These are phyloP conservation scores for Cordyceps javanica DNA, from an alignment of 2,329 filamentous ascomycete species.

Conservation along the genomic window DNA sequence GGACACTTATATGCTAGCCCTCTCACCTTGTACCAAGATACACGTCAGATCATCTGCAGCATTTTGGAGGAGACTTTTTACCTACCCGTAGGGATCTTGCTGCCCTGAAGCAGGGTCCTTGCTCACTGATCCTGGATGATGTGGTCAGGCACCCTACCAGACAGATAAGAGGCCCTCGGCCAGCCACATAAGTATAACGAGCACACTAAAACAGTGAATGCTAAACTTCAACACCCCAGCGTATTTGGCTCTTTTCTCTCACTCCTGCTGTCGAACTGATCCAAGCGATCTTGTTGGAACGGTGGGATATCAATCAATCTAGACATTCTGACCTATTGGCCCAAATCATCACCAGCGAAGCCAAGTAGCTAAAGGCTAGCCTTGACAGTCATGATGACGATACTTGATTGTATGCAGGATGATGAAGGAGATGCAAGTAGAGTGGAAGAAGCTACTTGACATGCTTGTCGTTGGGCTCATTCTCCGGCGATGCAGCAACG, in stretches of 20 bases:
- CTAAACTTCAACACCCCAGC: background rate
- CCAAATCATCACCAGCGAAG: background rate
- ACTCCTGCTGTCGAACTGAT: background rate
- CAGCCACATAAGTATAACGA: background rate
- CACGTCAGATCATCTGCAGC: background rate
- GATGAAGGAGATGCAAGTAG: background rate
- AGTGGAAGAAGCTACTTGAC: background rate
- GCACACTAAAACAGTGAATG: background rate
- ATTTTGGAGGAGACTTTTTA: background rate
- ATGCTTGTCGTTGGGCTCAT: background rate
- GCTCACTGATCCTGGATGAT: background rate
- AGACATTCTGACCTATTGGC: background rate
- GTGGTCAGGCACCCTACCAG: background rate
- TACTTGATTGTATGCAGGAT: background rate
- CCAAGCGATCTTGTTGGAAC: background rate
- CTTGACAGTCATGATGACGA: background rate
- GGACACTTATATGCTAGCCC: background rate
- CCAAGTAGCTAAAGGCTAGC: background rate
- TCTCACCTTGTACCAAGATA: no score
- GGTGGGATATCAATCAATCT: background rate
- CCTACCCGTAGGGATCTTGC: background rate
- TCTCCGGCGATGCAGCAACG: background rate
- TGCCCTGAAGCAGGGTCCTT: background rate
- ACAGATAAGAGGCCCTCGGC: background rate
- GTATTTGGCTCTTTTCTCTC: background rate